These are phyloP conservation scores for Immersiella caudata DNA, from an alignment of 495 filamentous ascomycete species.

Conservation along the genomic window DNA sequence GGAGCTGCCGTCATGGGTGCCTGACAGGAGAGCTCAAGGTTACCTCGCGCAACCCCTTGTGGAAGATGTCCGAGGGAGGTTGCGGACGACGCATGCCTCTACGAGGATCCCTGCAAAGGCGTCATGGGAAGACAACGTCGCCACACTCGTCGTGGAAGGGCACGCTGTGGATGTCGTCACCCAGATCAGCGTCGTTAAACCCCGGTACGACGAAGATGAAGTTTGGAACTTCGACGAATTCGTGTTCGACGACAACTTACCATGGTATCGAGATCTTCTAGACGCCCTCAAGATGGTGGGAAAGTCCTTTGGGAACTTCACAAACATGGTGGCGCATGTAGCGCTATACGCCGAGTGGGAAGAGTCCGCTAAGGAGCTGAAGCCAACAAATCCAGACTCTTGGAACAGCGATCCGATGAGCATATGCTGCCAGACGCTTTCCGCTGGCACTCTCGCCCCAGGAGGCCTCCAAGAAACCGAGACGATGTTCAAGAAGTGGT, in stretches of 20 bases:
- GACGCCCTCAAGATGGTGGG: background rate
- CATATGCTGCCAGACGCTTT: conserved; percentile 17
- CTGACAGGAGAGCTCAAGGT: conserved; percentile 11
- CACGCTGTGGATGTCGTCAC: conserved; percentile 16
- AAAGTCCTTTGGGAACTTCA: background rate
- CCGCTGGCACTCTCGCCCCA: conserved; percentile 16
- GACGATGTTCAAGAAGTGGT: conserved; percentile 7
- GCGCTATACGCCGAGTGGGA: conserved; percentile 16
- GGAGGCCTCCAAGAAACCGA: conserved; percentile 16
- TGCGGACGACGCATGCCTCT: conserved; percentile 20
- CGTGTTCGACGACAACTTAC: background rate
- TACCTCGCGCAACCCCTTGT: conserved; percentile 6
- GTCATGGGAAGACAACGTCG: conserved; percentile 10
- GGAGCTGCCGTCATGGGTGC: conserved; percentile 20
- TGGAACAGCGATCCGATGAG: background rate
- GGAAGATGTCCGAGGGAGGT: conserved; percentile 7
- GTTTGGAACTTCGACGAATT: conserved; percentile 5
- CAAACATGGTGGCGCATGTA: background rate
- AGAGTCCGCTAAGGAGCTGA: conserved; percentile 4
- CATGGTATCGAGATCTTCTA: background rate
- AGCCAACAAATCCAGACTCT: conserved; percentile 20
- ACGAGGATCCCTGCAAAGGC: background rate
- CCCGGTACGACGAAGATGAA: conserved; percentile 3
- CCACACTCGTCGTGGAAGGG: conserved; percentile 16
- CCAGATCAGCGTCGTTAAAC: background rate